phyloP scores from a whole-genome alignment of 345 rosid genomes.

The Rhodomyrtus tomentosa region DNA sequence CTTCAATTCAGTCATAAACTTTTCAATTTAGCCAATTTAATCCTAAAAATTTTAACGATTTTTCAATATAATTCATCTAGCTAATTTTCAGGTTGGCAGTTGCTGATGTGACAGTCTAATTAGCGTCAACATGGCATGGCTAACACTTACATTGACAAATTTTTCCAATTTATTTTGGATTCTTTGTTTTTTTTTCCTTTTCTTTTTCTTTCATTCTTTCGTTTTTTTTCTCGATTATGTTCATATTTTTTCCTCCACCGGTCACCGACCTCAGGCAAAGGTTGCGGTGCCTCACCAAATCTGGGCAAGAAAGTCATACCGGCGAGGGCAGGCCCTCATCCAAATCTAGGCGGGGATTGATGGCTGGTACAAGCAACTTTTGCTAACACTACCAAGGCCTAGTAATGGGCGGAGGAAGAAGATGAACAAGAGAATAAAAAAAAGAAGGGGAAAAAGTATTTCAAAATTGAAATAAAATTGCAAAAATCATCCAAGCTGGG shows the following conservation, averaged over 20 bases:
- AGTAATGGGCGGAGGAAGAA: neutral
- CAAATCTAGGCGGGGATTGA: neutral
- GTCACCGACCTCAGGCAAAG: rapidly evolving
- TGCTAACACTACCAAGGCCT: neutral
- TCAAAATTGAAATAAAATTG: no score
- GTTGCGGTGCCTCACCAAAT: neutral
- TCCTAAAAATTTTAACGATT: neutral
- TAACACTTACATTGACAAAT: rapidly evolving
- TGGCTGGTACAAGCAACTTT: rapidly evolving
- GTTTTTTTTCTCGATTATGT: neutral
- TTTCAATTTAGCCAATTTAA: neutral
- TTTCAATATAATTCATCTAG: neutral
- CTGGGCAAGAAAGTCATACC: rapidly evolving
- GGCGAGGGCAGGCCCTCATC: rapidly evolving
- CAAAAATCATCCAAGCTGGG: neutral
- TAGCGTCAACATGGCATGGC: neutral
- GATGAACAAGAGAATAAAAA: neutral
- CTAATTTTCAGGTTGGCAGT: neutral
- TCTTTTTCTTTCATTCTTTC: neutral
- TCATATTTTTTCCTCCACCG: rapidly evolving
- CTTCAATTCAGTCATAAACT: neutral
- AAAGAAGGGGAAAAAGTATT: neutral
- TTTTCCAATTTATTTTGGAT: neutral
- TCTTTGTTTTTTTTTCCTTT: neutral
- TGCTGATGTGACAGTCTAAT: neutral